These are phyloP conservation scores for Cystobasidium slooffiae DNA, from an alignment of 1,284 basidiomycete genomes.

Conservation along the genomic window DNA sequence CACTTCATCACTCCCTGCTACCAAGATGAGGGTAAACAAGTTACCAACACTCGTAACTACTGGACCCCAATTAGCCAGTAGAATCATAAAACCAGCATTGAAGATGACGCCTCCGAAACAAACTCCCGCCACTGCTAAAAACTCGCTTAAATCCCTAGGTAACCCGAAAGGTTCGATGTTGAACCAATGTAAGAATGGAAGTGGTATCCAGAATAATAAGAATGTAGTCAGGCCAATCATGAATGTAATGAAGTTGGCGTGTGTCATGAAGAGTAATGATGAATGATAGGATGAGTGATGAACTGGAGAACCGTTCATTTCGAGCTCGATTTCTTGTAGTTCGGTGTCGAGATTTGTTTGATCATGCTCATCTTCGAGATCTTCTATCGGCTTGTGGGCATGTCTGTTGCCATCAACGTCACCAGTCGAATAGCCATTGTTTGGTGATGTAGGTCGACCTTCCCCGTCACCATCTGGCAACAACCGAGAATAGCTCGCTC, in stretches of 20 bases:
- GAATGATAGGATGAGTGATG: conserved; percentile 24
- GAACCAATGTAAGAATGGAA: conserved; percentile 69
- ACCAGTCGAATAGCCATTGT: conserved; percentile 33
- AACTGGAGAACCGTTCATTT: conserved; percentile 1
- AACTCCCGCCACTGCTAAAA: conserved; percentile 66
- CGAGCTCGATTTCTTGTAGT: conserved; percentile 30
- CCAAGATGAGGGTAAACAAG: conserved; percentile 79
- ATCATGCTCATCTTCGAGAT: neutral
- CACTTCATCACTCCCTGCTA: conserved; percentile 69
- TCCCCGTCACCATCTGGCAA: neutral
- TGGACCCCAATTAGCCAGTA: conserved; percentile 80
- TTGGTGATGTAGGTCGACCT: conserved; percentile 3
- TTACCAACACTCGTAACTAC: conserved; percentile 76
- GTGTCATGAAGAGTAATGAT: conserved; percentile 67
- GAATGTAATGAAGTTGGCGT: conserved; percentile 73
- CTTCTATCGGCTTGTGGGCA: neutral
- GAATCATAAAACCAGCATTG: conserved; percentile 77
- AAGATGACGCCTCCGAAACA: conserved; percentile 70
- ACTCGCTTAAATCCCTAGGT: conserved; percentile 62
- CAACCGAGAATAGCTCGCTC: conserved; percentile 31
- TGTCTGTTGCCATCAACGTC: conserved; percentile 41
- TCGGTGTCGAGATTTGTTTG: neutral
- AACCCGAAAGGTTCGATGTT: conserved; percentile 67
- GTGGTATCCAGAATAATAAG: conserved; percentile 68
- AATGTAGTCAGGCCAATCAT: conserved; percentile 70